These are phyloP conservation scores for Lecanoromycetidae sp. DNA, from an alignment of 2,329 filamentous ascomycete species.

Conservation along the genomic window DNA sequence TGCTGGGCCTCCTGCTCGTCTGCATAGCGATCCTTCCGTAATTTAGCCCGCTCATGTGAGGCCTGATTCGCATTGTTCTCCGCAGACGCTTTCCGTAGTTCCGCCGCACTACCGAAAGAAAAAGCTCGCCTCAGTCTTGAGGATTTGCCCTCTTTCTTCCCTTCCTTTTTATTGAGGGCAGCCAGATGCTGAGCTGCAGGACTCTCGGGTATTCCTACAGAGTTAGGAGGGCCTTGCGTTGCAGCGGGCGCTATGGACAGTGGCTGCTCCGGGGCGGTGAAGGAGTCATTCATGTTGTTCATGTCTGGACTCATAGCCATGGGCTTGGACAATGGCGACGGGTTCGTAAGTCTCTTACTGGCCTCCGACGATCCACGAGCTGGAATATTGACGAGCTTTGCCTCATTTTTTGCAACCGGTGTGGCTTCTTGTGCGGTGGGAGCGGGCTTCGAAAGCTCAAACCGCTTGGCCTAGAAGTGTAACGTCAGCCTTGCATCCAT, in stretches of 20 bases:
- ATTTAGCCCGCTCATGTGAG: slow-evolving; percentile 40
- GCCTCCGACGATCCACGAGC: slow-evolving; percentile 55
- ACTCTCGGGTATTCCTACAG: slow-evolving; percentile 33
- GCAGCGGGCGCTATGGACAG: slow-evolving; percentile 25
- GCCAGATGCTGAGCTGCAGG: slow-evolving; percentile 74
- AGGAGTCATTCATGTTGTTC: slow-evolving; percentile 32
- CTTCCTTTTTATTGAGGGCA: slow-evolving; percentile 73
- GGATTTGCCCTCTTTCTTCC: slow-evolving; percentile 69
- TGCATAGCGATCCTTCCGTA: slow-evolving; percentile 52
- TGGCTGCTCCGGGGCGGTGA: slow-evolving; percentile 25
- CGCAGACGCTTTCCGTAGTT: slow-evolving; percentile 64
- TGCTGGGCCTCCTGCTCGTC: slow-evolving; percentile 77
- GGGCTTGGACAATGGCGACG: slow-evolving; percentile 64
- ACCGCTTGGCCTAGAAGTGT: slow-evolving; percentile 16
- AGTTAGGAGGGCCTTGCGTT: slow-evolving; percentile 28
- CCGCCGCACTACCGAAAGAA: slow-evolving; percentile 90
- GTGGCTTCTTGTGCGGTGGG: slow-evolving; percentile 16
- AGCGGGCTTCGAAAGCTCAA: slow-evolving; percentile 6
- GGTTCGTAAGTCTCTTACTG: slow-evolving; percentile 51
- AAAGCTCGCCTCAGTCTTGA: slow-evolving; percentile 80
- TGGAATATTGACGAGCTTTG: slow-evolving; percentile 46
- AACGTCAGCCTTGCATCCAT: background rate
- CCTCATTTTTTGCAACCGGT: slow-evolving; percentile 36
- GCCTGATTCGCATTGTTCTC: slow-evolving; percentile 43
- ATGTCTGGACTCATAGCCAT: slow-evolving; percentile 49